Percentiles rank a stretch among this genome's conserved stretches.
phyloP scores from a whole-genome alignment of 2,329 filamentous ascomycete genomes.

The Emergomyces africanus region DNA sequence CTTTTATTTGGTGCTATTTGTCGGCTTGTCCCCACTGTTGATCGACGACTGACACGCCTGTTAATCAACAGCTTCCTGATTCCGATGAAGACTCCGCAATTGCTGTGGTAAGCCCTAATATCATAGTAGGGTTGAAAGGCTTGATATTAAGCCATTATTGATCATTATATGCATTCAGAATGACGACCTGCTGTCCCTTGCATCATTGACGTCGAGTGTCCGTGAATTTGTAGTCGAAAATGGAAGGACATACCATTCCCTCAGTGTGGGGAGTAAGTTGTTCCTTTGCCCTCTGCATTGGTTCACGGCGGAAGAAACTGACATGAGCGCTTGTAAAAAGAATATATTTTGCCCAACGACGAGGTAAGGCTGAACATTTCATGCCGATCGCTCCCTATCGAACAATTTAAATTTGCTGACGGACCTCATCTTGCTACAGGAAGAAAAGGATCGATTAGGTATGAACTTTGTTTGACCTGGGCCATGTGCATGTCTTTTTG shows the following conservation, averaged over 20 bases:
- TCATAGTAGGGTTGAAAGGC: not conserved
- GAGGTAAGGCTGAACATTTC: not conserved
- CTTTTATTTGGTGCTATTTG: not conserved
- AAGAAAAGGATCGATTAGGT: not conserved
- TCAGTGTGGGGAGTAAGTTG: conserved; percentile 7
- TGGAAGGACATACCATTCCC: conserved; percentile 17
- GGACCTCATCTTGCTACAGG: not conserved
- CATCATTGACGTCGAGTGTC: not conserved
- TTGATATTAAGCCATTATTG: not conserved
- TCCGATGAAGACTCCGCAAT: conserved; percentile 2
- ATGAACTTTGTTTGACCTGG: not conserved
- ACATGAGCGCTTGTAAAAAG: not conserved
- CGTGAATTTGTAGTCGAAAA: conserved; percentile 7
- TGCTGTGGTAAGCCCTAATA: not conserved
- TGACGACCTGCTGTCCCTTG: not conserved
- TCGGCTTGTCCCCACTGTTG: not conserved
- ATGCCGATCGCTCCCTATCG: not conserved
- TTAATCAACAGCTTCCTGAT: not conserved
- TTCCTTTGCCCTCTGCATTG: not conserved
- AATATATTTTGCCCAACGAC: conserved; percentile 10
- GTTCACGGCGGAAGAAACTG: not conserved
- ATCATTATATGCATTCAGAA: not conserved
- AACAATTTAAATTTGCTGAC: not conserved
- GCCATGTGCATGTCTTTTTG: not conserved
- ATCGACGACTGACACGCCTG: not conserved